Base-by-base conservation (phyloP, 2,329 filamentous ascomycete species). In the Fusarium verrucosum region DNA sequence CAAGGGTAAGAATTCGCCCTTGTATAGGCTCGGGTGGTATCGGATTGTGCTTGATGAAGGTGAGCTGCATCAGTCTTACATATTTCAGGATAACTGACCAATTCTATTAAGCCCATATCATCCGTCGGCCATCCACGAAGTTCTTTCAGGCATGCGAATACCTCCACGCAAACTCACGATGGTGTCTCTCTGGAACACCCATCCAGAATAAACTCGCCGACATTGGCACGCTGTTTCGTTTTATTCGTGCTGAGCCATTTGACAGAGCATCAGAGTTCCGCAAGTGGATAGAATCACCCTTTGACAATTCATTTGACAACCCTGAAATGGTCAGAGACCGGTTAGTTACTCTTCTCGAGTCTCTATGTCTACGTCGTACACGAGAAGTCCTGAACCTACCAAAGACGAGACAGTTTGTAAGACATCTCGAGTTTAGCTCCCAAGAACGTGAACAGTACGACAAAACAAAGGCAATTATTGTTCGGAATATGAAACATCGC, bases 181-280 rank as follows among this genome's bases (percentile, higher is more conserved):
- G 84, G 83, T 85, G 82, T 52, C 70, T 85, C 0, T 82, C 81
- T 0, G 83, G 82, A 0, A 85, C 83, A 0, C 84, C 84, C 0
- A 81, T 86, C 9, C 84, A 86, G 57, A 86, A 86, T 62, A 76
- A 74, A 2, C 73, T 86, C 0, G 79, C 81, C 4, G 84, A 87
- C 17, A 75, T 87, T 2, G 60, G 55, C 5, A 65, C 69, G 0
- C 43, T 71, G 0, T 52, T 61, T 17, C 38, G 35, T 1, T 71
- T 71, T 11, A 56, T 71, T 0, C 47, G 49, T 1, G 26, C 41
- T 3, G 20, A 50, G 13, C 26, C 53, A 17, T 35, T 63, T n/a
- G 37, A 25, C 6, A 45, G 50, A 0, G 46, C 19, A 2, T 46
- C 54, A 0, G 44, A 65, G 0, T 67, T 53, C 1, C 42, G 51